A percentile compares a stretch with the other conserved stretches of the same genome.
phyloP scores from a whole-genome alignment of 73 alveolate genomes.

The Blepharisma japonicum region DNA sequence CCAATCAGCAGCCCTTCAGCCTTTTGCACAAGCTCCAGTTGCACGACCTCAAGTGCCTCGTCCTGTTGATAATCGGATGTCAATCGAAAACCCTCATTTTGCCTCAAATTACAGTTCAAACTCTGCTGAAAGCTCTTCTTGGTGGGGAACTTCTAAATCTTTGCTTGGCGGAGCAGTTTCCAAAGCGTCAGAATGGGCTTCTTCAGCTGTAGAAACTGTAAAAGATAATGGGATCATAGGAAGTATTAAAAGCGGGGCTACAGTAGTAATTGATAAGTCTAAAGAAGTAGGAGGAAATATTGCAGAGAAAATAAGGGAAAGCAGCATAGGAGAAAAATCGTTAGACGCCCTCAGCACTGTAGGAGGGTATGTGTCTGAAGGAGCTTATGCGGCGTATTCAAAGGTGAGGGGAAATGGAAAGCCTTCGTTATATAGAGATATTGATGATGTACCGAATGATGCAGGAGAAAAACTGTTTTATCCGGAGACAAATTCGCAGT shows the following conservation, averaged over 20 bases:
- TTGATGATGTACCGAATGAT: not conserved
- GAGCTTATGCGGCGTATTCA: slow-evolving; percentile 3
- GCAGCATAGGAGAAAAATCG: not conserved
- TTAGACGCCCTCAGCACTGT: slow-evolving; percentile 10
- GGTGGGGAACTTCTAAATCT: slow-evolving; percentile 16
- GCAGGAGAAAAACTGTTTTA: not conserved
- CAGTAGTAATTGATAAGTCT: not conserved
- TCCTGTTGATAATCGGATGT: too few species aligned
- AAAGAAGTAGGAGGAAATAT: slow-evolving; percentile 15
- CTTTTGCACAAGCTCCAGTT: not conserved
- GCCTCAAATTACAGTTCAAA: not conserved
- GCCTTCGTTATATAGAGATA: too few species aligned
- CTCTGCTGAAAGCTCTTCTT: not conserved
- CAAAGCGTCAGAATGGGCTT: slow-evolving; percentile 8
- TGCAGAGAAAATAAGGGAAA: slow-evolving; percentile 15
- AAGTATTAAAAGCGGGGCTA: not conserved
- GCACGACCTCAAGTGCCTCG: not conserved
- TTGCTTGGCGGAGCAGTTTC: not conserved
- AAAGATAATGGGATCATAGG: not conserved
- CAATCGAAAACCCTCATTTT: not conserved
- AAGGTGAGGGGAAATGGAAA: slow-evolving; percentile 9
- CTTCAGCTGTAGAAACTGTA: not conserved
- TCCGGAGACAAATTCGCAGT: not conserved
- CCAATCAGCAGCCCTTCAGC: not conserved
- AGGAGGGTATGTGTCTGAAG: slow-evolving; percentile 22